A percentile compares a stretch with the other conserved stretches of the same genome.
Evolutionary conservation across 371 early-diverging fungal species (phyloP).

Genomic region (Coemansia sp.): DNA sequence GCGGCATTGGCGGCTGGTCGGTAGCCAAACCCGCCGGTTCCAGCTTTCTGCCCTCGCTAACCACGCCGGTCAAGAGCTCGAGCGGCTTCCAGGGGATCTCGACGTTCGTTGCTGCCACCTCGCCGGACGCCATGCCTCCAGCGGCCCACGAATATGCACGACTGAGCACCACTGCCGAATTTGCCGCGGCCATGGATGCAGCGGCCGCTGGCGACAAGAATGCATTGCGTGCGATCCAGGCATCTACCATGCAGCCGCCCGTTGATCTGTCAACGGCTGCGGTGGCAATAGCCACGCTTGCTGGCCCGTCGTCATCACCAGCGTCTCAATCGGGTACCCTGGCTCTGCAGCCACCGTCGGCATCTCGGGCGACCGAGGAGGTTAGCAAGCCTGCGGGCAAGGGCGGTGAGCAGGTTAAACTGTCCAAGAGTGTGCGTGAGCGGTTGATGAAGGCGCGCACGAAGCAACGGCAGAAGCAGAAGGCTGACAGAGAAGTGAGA

Average conservation of each 20-base stretch:
- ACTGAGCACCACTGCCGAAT: conserved; percentile 34
- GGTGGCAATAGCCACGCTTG: conserved; percentile 9
- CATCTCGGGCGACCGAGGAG: not conserved
- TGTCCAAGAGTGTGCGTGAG: conserved; percentile 37
- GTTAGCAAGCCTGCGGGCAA: not conserved
- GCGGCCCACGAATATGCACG: conserved; percentile 16
- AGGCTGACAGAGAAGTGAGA: not conserved
- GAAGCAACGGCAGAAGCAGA: conserved; percentile 36
- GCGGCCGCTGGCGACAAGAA: conserved; percentile 44
- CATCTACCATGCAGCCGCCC: conserved; percentile 24
- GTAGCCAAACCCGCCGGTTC: conserved; percentile 29
- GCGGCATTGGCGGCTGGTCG: conserved; percentile 26
- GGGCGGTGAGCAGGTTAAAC: conserved; percentile 16
- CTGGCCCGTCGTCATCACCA: not conserved
- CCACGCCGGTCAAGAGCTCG: not conserved
- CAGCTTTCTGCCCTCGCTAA: conserved; percentile 15
- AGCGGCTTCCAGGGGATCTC: conserved; percentile 7
- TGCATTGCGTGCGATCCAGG: conserved; percentile 38
- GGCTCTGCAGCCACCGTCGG: not conserved
- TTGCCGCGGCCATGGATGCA: conserved; percentile 38
- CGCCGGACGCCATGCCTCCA: not conserved
- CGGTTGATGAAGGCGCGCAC: conserved; percentile 40
- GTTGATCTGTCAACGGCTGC: not conserved
- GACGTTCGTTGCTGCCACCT: conserved; percentile 10
- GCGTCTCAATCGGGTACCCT: not conserved